Evolutionary conservation across 805 yeast species (phyloP).

Genomic region (Wickerhamomyces rabaulensis): DNA sequence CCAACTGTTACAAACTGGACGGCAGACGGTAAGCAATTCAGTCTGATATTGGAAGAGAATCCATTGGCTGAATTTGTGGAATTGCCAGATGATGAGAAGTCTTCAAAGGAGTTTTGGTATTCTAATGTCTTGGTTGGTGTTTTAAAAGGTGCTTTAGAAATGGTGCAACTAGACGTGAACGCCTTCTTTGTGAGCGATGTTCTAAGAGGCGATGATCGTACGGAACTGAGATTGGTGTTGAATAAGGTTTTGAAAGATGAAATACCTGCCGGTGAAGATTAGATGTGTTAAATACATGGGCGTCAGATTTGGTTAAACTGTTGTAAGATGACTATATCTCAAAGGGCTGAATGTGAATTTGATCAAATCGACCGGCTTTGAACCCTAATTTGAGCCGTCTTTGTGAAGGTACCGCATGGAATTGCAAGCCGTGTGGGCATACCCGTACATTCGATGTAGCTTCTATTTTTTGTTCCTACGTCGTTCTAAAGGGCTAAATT

Average conservation of each 20-base stretch:
- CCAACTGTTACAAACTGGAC: conserved; percentile 79
- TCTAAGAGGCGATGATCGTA: conserved; percentile 73
- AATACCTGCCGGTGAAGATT: conserved; percentile 95
- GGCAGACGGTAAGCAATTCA: conserved; percentile 66
- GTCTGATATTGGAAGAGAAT: conserved; percentile 71
- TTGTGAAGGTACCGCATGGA: no score
- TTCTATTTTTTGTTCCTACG: no score
- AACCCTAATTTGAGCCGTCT: no score
- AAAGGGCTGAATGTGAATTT: no score
- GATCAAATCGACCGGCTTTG: no score
- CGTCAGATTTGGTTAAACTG: no score
- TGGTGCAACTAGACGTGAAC: conserved; percentile 93
- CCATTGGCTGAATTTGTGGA: conserved; percentile 96
- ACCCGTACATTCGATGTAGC: no score
- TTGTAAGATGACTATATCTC: no score
- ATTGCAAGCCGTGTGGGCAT: no score
- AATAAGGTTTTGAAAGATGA: conserved; percentile 80
- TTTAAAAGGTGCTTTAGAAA: conserved; percentile 83
- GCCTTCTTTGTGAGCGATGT: conserved; percentile 74
- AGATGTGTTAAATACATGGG: not conserved
- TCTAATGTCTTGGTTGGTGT: conserved; percentile 89
- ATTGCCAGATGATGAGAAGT: conserved; percentile 73
- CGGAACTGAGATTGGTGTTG: conserved; percentile 74
- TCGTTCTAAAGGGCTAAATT: no score
- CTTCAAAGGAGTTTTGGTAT: conserved; percentile 79